Base-by-base conservation (phyloP, 257 asterid species). In the Petunia secreta region DNA sequence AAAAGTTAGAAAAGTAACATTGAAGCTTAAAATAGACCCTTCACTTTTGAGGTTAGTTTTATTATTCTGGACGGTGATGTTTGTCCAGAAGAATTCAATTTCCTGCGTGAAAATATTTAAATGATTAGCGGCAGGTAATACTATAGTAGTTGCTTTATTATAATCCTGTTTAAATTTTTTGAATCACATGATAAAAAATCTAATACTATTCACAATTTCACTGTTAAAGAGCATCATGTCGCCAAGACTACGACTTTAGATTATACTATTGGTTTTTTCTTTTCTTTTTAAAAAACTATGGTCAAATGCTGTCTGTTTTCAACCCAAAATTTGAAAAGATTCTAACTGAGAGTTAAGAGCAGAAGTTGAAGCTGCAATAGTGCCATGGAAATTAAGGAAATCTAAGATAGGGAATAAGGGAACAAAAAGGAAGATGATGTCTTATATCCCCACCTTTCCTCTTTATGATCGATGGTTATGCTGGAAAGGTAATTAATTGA, bases 21-120 rank as follows among this genome's bases (percentile, higher is more conserved):
- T 53, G 77, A 81, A 76, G 38, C 65, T 80, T 83, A 25, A 25
- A 25, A 25, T 25, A 77, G 79, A 80, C 80, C 48, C 76, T 77
- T 83, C 39, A 80, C 84, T 78, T 80, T 82, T 78, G 67, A n/a
- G 44, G 34, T 79, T 82, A 83, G 44, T 46, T 82, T 78, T 78
- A 73, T 63, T 48, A 58, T 50, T 73, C 63, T 46, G 63, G 89
- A 81, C 81, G 75, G 82, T 64, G 84, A 76, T 59, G 8, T 11
- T n/a, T 79, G 77, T 40, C 82, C 79, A 64, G n/a, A 44, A 58
- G 6, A 69, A 69, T 1, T 69, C 46, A 69, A 40, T 46, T 44
- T 5, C 10, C 16, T 44, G 39, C 76, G 55, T 69, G 76, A 69
- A 46, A 46, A 16, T 44, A 8, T 41, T 25, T 43, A 59, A 69